Conservation (phyloP, 306 rosid genomes). For the Geum urbanum region DNA sequence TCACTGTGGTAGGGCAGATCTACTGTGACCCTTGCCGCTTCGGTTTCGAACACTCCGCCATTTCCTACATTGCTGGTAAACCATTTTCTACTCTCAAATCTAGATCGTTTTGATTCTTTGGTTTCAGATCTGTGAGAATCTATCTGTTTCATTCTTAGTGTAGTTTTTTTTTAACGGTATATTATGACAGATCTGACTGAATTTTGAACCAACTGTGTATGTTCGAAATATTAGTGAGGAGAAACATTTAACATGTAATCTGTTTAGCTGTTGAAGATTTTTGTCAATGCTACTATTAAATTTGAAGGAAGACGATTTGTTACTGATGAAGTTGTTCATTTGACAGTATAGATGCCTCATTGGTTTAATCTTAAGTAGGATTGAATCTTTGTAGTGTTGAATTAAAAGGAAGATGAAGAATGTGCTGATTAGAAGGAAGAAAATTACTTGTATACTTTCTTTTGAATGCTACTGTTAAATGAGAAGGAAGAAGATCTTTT, state of each 20-base stretch:
- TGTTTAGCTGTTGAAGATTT: no score
- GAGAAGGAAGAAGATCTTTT: no score
- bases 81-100: neutral
- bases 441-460: no score
- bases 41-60: slow-evolving; percentile 79
- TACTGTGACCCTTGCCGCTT: slow-evolving; percentile 82
- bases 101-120: neutral
- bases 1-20: slow-evolving; percentile 54
- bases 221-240: neutral
- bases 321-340: no score
- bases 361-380: neutral
- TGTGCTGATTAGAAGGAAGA: no score
- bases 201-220: neutral
- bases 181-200: neutral
- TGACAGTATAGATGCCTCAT: neutral
- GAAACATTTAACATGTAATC: no score
- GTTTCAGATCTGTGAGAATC: neutral
- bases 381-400: neutral
- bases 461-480: no score
- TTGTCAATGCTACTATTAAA: no score
- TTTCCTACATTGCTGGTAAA: slow-evolving; percentile 68
- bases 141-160: neutral
- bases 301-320: no score
- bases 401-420: neutral
- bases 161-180: neutral